Conservation (phyloP, 164 flowering plant genomes). For the Tetracentron sinense region DNA sequence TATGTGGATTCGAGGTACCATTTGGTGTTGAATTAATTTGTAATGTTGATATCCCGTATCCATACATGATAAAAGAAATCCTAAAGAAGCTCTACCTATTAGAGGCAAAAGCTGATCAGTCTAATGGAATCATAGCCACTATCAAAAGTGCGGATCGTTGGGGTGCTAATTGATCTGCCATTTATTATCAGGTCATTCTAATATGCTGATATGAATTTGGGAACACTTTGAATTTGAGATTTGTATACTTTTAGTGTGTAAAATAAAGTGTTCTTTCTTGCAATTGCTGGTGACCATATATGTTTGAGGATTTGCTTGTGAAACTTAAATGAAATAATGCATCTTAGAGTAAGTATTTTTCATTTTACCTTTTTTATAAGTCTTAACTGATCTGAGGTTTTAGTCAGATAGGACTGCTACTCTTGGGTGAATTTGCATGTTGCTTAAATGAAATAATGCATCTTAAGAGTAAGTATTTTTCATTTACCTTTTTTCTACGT, state of each 20-base stretch:
- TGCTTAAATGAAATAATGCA: no score
- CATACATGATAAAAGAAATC: background rate
- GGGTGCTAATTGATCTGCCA: background rate
- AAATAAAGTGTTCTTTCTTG: constrained; percentile 1
- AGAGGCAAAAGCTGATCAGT: background rate
- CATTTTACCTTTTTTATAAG: no score
- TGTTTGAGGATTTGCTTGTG: background rate
- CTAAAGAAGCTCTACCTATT: background rate
- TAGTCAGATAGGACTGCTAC: no score
- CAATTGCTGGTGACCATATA: background rate
- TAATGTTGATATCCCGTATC: background rate
- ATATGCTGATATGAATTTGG: background rate
- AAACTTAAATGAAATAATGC: no score
- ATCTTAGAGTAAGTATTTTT: no score
- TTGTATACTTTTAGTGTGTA: background rate
- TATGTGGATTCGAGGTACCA: constrained; percentile 90
- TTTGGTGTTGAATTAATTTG: constrained; percentile 60
- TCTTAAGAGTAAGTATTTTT: no score
- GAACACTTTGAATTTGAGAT: background rate
- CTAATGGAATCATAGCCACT: background rate
- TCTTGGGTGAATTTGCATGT: no score
- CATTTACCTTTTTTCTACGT: no score
- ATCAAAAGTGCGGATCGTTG: background rate
- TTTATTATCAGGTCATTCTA: background rate
- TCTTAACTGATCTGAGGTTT: no score